Evolutionary conservation across 2,329 filamentous ascomycete genomes (phyloP).

Genomic region (Ophiostoma fasciatum): DNA sequence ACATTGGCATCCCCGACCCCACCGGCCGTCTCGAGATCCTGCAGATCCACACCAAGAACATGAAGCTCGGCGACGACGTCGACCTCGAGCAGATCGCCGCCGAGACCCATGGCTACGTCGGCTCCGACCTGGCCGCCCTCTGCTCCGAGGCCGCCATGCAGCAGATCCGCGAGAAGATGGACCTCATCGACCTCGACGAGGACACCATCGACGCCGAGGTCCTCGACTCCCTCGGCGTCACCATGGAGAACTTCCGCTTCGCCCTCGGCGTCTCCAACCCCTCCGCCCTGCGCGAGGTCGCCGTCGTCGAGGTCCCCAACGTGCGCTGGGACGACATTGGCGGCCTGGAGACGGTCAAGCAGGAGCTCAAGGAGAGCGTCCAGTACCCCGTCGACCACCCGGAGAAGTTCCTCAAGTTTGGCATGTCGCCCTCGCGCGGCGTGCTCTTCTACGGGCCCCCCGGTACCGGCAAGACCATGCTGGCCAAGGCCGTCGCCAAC

Average conservation of each 20-base stretch:
- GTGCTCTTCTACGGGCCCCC: conserved; percentile 97
- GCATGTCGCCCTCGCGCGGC: conserved; percentile 92
- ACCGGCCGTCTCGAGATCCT: conserved; percentile 98
- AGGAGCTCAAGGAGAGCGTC: conserved; percentile 96
- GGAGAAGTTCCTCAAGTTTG: conserved; percentile 99
- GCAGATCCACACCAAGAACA: conserved; percentile 99
- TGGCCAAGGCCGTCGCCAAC: conserved; percentile 98
- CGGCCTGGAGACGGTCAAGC: conserved; percentile 96
- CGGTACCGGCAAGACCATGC: conserved; percentile 99
- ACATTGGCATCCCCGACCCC: conserved; percentile 95
- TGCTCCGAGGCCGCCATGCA: conserved; percentile 99
- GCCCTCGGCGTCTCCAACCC: conserved; percentile 97
- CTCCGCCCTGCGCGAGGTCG: conserved; percentile 94
- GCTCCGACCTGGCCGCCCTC: conserved; percentile 93
- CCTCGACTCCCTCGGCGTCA: conserved; percentile 92
- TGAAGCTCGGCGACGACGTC: conserved; percentile 96
- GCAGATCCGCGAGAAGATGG: conserved; percentile 99
- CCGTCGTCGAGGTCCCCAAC: conserved; percentile 97
- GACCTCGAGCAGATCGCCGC: conserved; percentile 93
- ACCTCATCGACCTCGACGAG: conserved; percentile 95
- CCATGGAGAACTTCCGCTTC: conserved; percentile 99
- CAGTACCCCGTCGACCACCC: conserved; percentile 99
- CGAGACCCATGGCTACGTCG: conserved; percentile 97
- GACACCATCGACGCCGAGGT: conserved; percentile 99
- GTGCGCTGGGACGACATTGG: conserved; percentile 99